Conservation (phyloP, 163 green algal genomes). For the Chlamydomonas reinhardtii region DNA sequence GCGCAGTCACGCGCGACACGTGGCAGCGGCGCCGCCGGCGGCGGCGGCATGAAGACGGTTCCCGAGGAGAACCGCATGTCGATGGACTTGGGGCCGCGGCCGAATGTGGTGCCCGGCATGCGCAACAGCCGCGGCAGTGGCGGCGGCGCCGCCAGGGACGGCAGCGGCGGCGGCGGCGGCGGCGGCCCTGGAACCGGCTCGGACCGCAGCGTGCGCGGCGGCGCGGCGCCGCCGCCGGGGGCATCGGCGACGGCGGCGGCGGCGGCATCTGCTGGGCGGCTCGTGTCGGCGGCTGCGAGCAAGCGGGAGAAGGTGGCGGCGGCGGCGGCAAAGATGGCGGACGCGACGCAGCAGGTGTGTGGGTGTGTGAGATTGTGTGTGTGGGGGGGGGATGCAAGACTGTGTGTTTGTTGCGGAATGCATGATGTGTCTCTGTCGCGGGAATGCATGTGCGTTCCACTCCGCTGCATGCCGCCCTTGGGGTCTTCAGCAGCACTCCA, state of each 20-base stretch:
- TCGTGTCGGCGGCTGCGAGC: not conserved
- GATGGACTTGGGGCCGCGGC: slow-evolving; percentile 6
- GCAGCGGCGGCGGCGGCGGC: not conserved
- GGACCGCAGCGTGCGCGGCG: not conserved
- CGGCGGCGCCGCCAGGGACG: not conserved
- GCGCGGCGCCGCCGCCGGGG: no score
- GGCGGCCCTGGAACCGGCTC: no score
- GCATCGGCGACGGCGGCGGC: not conserved
- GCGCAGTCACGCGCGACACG: not conserved
- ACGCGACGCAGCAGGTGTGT: slow-evolving; percentile 33
- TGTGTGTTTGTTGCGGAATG: no score
- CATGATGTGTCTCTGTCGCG: no score
- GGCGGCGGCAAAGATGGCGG: slow-evolving; percentile 29
- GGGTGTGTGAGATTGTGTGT: no score
- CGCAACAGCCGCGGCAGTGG: no score
- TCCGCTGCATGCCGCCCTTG: no score
- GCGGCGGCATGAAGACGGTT: slow-evolving; percentile 19
- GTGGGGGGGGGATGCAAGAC: no score
- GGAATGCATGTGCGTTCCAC: no score
- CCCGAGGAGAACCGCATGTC: slow-evolving; percentile 27
- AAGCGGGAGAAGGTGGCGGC: not conserved
- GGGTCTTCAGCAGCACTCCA: no score
- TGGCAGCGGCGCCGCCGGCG: not conserved
- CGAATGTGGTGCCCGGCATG: not conserved
- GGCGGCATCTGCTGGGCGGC: not conserved